phyloP scores from a whole-genome alignment of 1,284 basidiomycete genomes.

The Bjerkandera adusta region DNA sequence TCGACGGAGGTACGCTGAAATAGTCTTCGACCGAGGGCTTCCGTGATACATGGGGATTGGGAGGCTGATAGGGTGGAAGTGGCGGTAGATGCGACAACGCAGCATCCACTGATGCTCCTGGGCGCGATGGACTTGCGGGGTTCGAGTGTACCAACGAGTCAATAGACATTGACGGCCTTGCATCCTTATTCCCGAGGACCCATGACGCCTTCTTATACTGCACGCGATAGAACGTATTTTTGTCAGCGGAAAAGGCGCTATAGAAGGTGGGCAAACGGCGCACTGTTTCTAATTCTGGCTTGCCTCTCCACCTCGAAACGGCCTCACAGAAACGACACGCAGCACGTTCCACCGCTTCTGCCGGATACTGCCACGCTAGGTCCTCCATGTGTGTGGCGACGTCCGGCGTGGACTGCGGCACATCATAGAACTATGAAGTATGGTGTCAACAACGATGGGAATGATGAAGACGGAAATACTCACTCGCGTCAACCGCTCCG shows the following conservation, averaged over 20 bases:
- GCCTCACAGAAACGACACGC: conserved; percentile 77
- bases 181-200: conserved; percentile 26
- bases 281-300: conserved; percentile 78
- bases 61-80: conserved; percentile 20
- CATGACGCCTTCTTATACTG: conserved; percentile 56
- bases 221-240: conserved; percentile 9
- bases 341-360: conserved; percentile 76
- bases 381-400: conserved; percentile 78
- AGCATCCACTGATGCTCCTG: conserved; percentile 18
- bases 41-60: conserved; percentile 16
- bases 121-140: conserved; percentile 48
- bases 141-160: conserved; percentile 64
- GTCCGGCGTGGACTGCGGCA: conserved; percentile 66
- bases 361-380: conserved; percentile 74
- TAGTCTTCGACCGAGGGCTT: conserved; percentile 40
- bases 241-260: conserved; percentile 6
- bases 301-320: conserved; percentile 74
- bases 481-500: conserved; percentile 62
- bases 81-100: conserved; percentile 9
- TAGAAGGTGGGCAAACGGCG: conserved; percentile 20
- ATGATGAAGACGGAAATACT: conserved; percentile 26
- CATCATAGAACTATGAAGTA: conserved; percentile 66
- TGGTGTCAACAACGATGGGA: conserved; percentile 11
- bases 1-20: conserved; percentile 35
- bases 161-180: conserved; percentile 47